Base-by-base conservation (phyloP, 495 filamentous ascomycete genomes). In the Talaromyces trachyspermus region DNA sequence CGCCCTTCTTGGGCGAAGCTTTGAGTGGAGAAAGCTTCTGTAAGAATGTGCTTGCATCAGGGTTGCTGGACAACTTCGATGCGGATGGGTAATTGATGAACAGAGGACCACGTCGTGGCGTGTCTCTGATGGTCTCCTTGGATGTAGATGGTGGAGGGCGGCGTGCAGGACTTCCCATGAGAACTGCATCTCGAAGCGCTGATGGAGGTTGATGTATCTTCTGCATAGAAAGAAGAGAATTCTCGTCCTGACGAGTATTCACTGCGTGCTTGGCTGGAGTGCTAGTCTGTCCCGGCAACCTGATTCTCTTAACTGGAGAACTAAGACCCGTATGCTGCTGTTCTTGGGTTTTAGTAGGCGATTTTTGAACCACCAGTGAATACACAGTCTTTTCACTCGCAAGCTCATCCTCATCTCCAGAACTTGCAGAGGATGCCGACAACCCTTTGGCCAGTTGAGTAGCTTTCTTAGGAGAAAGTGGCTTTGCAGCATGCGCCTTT, bases 381-480 rank as follows among this genome's bases (percentile, higher is more conserved):
- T 63, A 46, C 2, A 65, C 61, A 26, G 64, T 63, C 53, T 75
- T 77, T n/a, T 54, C 59, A 0, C 55, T 57, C 30, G 53, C 63
- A 35, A 76, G 54, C 52, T 79, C 74, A 54, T 78, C 75, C 9
- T 78, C 76, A 36, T 76, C 74, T 3, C 62, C 65, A 5, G 62
- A 69, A 50, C 62, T 68, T 0, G 59, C 61, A 41, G 69, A 73
- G 1, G 19, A 23, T 2, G 39, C 12, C 5, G 66, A 63, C 7
- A 68, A 54, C 8, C 63, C 62, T 51, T 75, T 76, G 19, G 72
- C 66, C 22, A 78, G 62, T 47, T 79, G 76, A 33, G 63, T 74
- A 23, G 65, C 61, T 53, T 78, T 79, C 60, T 79, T 78, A 5
- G 76, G 76, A 5, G 76, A 78, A n/a, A 79, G 54, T 20, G 74